Evolutionary conservation across 169 alveolate species (phyloP).

Genomic region (Babesia sp.): DNA sequence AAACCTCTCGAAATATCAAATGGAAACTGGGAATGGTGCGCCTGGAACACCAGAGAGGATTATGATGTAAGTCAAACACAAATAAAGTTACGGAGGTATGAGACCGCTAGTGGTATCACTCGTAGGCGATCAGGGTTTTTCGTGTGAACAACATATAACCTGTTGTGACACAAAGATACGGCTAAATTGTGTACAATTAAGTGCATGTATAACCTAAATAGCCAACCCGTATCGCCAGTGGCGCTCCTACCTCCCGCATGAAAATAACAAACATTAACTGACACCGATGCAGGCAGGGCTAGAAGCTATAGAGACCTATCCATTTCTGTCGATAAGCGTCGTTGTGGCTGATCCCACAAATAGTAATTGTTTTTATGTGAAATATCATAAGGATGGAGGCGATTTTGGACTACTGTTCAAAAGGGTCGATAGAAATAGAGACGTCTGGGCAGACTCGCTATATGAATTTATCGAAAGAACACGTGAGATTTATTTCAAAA

Average conservation of each 20-base stretch:
- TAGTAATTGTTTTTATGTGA: conserved; percentile 68
- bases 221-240: background rate
- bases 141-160: too few species aligned
- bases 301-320: conserved; percentile 67
- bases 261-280: background rate
- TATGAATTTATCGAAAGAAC: conserved; percentile 73
- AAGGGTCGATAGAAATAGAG: conserved; percentile 76
- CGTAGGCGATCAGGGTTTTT: background rate
- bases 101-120: background rate
- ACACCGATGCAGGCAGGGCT: conserved; percentile 53
- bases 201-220: too few species aligned
- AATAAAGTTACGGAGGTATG: background rate
- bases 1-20: conserved; percentile 61
- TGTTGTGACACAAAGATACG: too few species aligned
- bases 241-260: background rate
- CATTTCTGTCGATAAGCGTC: conserved; percentile 76
- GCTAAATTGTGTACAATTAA: too few species aligned
- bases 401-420: conserved; percentile 73
- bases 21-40: conserved; percentile 79
- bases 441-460: conserved; percentile 82
- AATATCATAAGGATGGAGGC: conserved; percentile 75
- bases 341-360: conserved; percentile 77
- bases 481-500: conserved; percentile 55
- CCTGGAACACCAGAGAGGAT: conserved; percentile 68
- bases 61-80: conserved; percentile 45